Percentiles rank a stretch among this genome's conserved stretches.
Conservation (phyloP, 352 stramenopile species). For the Phytophthora cryptogea region DNA sequence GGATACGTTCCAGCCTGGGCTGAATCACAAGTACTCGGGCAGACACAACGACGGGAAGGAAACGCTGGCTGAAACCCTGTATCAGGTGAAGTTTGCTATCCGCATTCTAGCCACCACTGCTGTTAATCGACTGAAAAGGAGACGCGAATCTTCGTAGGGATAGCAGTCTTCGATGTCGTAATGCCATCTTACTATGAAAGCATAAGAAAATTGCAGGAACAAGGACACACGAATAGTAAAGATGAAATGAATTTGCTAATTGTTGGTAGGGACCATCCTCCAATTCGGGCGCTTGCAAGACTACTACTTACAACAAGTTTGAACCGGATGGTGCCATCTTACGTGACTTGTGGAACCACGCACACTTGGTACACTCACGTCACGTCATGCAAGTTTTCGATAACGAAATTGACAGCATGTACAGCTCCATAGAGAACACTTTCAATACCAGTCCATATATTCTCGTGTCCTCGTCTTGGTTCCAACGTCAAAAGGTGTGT, state of each 20-base stretch:
- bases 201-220: neutral
- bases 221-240: too few relatives aligned
- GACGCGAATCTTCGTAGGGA: neutral
- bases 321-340: too few relatives aligned
- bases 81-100: slow-evolving; percentile 27
- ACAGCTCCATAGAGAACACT: too few relatives aligned
- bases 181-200: neutral
- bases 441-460: too few relatives aligned
- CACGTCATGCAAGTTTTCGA: too few relatives aligned
- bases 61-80: slow-evolving; percentile 28
- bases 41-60: slow-evolving; percentile 40
- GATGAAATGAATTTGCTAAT: too few relatives aligned
- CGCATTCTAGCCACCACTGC: slow-evolving; percentile 8
- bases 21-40: slow-evolving; percentile 43
- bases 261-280: too few relatives aligned
- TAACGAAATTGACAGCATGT: too few relatives aligned
- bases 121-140: slow-evolving; percentile 9
- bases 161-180: neutral
- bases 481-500: slow-evolving; percentile 14
- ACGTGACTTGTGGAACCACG: too few relatives aligned
- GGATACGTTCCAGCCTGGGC: slow-evolving; percentile 26
- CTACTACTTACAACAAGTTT: too few relatives aligned
- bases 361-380: too few relatives aligned
- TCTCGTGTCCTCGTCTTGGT: slow-evolving; percentile 4
- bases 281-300: too few relatives aligned